Conservation (phyloP, 2,329 filamentous ascomycete genomes). For the Colletotrichum sansevieriae region DNA sequence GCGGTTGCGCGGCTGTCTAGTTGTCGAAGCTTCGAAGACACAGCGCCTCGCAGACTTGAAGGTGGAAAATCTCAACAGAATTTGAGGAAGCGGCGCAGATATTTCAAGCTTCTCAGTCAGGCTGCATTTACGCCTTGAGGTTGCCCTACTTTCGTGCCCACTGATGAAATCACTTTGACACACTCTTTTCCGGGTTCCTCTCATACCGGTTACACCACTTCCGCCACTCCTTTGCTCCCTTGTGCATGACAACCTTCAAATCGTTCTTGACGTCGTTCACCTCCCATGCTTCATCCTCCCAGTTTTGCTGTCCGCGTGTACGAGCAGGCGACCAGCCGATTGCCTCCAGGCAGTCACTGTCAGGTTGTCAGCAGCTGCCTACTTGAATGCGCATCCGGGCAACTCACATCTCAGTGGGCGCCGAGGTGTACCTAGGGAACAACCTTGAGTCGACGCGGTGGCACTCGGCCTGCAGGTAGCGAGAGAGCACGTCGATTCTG, state of each 20-base stretch:
- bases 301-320: conserved; percentile 31
- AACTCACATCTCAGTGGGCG: conserved; percentile 37
- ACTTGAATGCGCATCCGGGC: not conserved
- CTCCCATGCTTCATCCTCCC: conserved; percentile 40
- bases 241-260: conserved; percentile 35
- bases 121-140: too few species aligned
- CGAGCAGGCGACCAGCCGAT: conserved; percentile 34
- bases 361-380: not conserved
- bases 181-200: conserved; percentile 38
- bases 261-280: conserved; percentile 36
- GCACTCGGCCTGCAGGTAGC: conserved; percentile 35
- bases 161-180: conserved; percentile 19
- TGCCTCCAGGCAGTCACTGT: conserved; percentile 31
- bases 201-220: conserved; percentile 36
- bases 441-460: conserved; percentile 32
- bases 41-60: too few species aligned
- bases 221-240: conserved; percentile 36
- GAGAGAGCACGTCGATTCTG: conserved; percentile 31
- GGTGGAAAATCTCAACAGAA: too few species aligned
- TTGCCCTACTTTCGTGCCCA: too few species aligned
- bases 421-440: conserved; percentile 31
- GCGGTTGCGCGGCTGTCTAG: not conserved
- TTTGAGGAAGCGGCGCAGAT: too few species aligned
- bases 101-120: too few species aligned
- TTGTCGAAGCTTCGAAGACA: too few species aligned